Conservation (phyloP, 1,139 yeast genomes). For the Magnusiomyces ingens region DNA sequence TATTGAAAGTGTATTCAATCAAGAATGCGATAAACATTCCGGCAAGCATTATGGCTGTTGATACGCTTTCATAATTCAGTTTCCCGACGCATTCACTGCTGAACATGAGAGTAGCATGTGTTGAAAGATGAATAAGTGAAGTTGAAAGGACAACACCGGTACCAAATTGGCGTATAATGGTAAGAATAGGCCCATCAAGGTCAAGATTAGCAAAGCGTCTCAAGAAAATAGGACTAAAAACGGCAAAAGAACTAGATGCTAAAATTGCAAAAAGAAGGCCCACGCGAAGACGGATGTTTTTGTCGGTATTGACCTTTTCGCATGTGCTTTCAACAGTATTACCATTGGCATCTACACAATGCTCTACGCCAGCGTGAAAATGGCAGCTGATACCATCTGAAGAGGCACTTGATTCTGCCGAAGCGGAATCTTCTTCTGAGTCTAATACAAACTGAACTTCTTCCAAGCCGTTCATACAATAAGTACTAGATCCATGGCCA, state of each 20-base stretch:
- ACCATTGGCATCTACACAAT: conserved; percentile 30
- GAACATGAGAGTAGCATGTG: conserved; percentile 64
- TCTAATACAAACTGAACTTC: conserved; percentile 30
- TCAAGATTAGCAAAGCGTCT: conserved; percentile 24
- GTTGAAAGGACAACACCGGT: conserved; percentile 90
- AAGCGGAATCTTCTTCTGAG: conserved; percentile 9
- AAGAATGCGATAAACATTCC: conserved; percentile 34
- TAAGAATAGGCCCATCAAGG: conserved; percentile 24
- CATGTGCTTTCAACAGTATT: conserved; percentile 16
- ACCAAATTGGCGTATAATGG: conserved; percentile 49
- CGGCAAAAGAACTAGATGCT: conserved; percentile 33
- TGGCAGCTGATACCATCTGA: conserved; percentile 26
- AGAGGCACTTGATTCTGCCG: conserved; percentile 20
- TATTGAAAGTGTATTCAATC: conserved; percentile 27
- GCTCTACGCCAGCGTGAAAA: conserved; percentile 40
- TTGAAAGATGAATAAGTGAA: conserved; percentile 75
- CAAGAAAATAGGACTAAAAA: conserved; percentile 28
- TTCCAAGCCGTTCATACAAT: conserved; percentile 25
- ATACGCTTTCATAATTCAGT: conserved; percentile 33
- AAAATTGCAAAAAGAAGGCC: conserved; percentile 34
- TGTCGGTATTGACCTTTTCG: conserved; percentile 26
- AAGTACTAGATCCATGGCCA: conserved; percentile 29
- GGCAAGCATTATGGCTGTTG: conserved; percentile 35
- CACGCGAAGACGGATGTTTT: conserved; percentile 30
- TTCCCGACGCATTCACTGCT: conserved; percentile 49